Evolutionary conservation across 2,329 filamentous ascomycete species (phyloP), one percentile per base, ranked within the genome.

Genomic region (Cladorrhinum sp.): DNA sequence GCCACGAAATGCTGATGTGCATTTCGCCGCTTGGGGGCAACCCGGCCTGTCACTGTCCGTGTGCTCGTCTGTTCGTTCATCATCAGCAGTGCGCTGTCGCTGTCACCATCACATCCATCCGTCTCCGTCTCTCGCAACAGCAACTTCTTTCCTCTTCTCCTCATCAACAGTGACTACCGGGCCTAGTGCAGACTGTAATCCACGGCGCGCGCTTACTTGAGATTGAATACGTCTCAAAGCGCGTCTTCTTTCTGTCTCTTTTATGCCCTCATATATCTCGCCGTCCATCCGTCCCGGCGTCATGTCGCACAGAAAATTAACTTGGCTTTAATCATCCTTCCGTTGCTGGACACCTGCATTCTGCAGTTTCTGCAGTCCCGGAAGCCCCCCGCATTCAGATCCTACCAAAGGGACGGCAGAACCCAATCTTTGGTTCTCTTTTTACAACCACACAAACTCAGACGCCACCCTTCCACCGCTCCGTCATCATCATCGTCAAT

Each of bases 61-160:
- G 52, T 51, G 26, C 26, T 24, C 20, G 21, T 26, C 36, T 4
- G 26, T 28, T 28, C 26, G 26, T 28, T 9, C 26, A 28, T 28
- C 48, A 30, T 57, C 56, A 53, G 28, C 46, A 46, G n/a, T 52
- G 26, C 18, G 24, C 55, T 30, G 53, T 20, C 50, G 53, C 33
- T 51, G 49, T 67, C 65, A 65, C 65, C 61, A 60, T 68, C 65
- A 67, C 65, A 68, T 51, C 61, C 55, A 52, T 53, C 48, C 36
- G 59, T 48, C 39, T 51, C 42, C 23, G 26, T n/a, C n/a, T n/a
- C n/a, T 51, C 18, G 16, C 36, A 42, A 7, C 36, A 10, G 21
- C 28, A 28, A 7, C 26, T 24, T 48, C 18, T 57, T 46, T 18
- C 26, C 36, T 57, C 28, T 12, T 39, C 21, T 26, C 21, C 18